Conservation (phyloP, 805 yeast genomes). For the Kregervanrija pseudodelftensis region DNA sequence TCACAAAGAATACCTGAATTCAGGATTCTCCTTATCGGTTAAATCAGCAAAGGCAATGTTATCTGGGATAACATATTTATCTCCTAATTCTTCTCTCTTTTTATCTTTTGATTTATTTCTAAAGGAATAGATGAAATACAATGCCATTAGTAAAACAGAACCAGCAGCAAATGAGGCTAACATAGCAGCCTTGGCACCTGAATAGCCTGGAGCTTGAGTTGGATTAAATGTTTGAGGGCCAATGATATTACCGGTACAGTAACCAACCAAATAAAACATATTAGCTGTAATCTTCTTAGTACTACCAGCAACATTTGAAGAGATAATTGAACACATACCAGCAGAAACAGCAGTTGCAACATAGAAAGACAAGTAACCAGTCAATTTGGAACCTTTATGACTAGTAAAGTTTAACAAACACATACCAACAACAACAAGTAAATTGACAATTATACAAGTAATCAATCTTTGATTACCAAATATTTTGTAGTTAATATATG, state of each 20-base stretch:
- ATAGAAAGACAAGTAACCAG: conserved; percentile 19
- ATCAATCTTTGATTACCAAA: conserved; percentile 12
- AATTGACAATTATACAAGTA: conserved; percentile 16
- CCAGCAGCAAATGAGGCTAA: conserved; percentile 10
- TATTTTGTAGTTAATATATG: background rate
- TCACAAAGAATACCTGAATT: conserved; percentile 6
- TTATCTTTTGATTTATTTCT: conserved; percentile 7
- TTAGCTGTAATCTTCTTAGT: conserved; percentile 46
- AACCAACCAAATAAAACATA: conserved; percentile 39
- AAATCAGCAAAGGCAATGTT: conserved; percentile 12
- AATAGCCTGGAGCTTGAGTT: conserved; percentile 33
- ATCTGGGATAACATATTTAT: conserved; percentile 7
- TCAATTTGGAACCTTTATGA: conserved; percentile 17
- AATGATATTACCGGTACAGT: conserved; percentile 46
- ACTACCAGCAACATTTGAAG: conserved; percentile 48
- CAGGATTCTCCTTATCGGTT: conserved; percentile 11
- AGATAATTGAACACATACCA: conserved; percentile 27
- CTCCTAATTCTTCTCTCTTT: conserved; percentile 7
- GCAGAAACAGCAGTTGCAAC: conserved; percentile 20
- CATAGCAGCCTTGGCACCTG: conserved; percentile 13
- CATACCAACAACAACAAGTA: conserved; percentile 21
- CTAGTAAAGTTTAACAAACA: conserved; percentile 28
- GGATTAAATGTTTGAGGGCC: conserved; percentile 48
- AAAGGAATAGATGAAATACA: conserved; percentile 5
- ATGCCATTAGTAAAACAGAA: background rate